Evolutionary conservation across 768 basidiomycete genomes (phyloP), one percentile per base, ranked within the genome.

Genomic region (Suillus subaureus): DNA sequence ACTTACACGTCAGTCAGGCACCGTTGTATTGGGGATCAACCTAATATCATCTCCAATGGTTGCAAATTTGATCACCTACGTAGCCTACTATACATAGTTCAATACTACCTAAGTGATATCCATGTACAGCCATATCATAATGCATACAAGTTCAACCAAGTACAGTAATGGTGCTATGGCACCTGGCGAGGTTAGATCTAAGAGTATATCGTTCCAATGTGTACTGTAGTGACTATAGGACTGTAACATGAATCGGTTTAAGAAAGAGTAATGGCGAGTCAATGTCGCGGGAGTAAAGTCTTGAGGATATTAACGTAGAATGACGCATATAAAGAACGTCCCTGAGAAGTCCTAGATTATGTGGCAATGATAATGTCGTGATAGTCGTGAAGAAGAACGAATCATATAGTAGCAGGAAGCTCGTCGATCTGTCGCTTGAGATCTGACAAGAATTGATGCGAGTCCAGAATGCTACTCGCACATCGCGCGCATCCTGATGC

Each of bases 401-500:
- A 37, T 80, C 69, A 84, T 43, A 84, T 76, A 35, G 81, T 83
- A 51, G 77, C 76, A 35, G 84, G 79, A 26, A 84, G 74, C 5
- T 77, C 82, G 64, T 91, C 89, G 58, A 92, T 89, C 49, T 76
- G 78, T 63, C 74, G 77, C 79, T 86, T 89, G 77, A 92, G 73
- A 60, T 77, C 68, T 63, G 79, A 73, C 66, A 92, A 73, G 69
- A 86, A 87, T 66, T 78, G 80, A 76, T 85, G 84, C 33, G 89
- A 85, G 67, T 87, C 84, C 49, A 92, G 73, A 21, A 92, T 82
- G 74, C 89, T 91, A 49, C 84, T 86, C 23, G 87, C 79, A 73
- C 90, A 92, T n/a, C 87, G 80, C 60, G 81, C 70, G 71, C 90
- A 92, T 12, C 84, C 87, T 13, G 83, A 75, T 28, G 75, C 80